Evolutionary conservation across 495 filamentous ascomycete species (phyloP), one percentile per base, ranked within the genome.

Genomic region (Baudoinia panamericana): DNA sequence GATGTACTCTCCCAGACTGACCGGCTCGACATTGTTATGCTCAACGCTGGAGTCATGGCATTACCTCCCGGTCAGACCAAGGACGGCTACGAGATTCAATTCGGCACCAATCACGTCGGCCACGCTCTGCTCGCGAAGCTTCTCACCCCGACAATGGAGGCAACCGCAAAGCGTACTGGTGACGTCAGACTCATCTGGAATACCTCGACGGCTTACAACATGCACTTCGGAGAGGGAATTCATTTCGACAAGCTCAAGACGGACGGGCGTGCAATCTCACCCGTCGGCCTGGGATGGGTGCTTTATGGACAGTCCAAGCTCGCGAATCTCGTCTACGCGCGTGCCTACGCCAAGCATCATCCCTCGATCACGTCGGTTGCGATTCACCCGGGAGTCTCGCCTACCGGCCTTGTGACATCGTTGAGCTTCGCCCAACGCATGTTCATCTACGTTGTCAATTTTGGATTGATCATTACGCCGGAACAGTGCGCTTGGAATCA

Each of bases 371-470:
- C 60, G 0, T 66, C 64, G 8, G 60, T 78, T 0, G 50, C 76
- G 0, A 63, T 84, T 0, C 77, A 85, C 39, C 83, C 84, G 0
- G 82, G 83, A 5, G 49, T 73, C 0, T 71, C 84, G 20, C 36
- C 52, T 3, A 83, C 76, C 10, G 62, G 70, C 1, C 48, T 83
- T 5, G 40, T 55, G 5, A 45, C n/a, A 4, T 38, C 26, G 9
- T 36, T 40, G 0, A 6, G 19, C 18, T 36, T 33, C 19, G 28
- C 18, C 17, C n/a, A 36, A 12, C 26, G 31, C 16, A 19, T 38
- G 21, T 48, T 52, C 2, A 18, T 36, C 4, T 40, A 45, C 17
- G 28, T 13, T 5, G 45, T 29, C 3, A 39, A 4, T 29, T 2
- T 34, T 1, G 18, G 24, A 19, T n/a, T 19, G 13, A 44, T 36